Percentiles rank a stretch among this genome's conserved stretches.
Conservation (phyloP, 1,284 basidiomycete species). For the Pterula multifida region DNA sequence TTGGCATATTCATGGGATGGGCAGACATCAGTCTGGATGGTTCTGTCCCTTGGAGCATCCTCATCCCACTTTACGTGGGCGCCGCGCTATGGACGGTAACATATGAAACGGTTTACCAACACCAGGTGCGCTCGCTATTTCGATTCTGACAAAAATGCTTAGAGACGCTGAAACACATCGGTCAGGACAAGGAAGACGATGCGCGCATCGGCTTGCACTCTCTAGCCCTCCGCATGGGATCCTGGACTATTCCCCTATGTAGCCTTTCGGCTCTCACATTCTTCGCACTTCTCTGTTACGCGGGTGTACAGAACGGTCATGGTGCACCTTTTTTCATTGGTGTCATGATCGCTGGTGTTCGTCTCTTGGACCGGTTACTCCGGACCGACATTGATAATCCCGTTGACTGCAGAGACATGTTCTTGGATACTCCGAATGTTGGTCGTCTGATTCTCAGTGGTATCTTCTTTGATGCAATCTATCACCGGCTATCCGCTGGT, state of each 20-base stretch:
- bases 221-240: conserved; percentile 1
- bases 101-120: conserved; percentile 6
- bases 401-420: conserved; percentile 1
- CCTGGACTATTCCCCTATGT: conserved; percentile 3
- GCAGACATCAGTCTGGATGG: conserved; percentile 14
- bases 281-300: background rate
- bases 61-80: conserved; percentile 16
- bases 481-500: background rate
- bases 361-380: background rate
- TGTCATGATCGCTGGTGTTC: background rate
- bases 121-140: conserved; percentile 2
- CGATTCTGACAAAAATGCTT: background rate
- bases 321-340: background rate
- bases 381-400: conserved; percentile 3
- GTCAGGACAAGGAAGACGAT: conserved; percentile 4
- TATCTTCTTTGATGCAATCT: background rate
- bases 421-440: background rate
- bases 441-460: background rate
- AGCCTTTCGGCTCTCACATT: background rate
- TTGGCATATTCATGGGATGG: conserved; percentile 23
- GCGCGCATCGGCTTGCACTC: conserved; percentile 2
- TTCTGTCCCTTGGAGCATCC: conserved; percentile 14
- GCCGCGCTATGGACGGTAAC: conserved; percentile 8
- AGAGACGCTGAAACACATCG: background rate
- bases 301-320: conserved; percentile 3